Evolutionary conservation across 352 stramenopile genomes (phyloP).

Genomic region (Phytophthora cactorum): DNA sequence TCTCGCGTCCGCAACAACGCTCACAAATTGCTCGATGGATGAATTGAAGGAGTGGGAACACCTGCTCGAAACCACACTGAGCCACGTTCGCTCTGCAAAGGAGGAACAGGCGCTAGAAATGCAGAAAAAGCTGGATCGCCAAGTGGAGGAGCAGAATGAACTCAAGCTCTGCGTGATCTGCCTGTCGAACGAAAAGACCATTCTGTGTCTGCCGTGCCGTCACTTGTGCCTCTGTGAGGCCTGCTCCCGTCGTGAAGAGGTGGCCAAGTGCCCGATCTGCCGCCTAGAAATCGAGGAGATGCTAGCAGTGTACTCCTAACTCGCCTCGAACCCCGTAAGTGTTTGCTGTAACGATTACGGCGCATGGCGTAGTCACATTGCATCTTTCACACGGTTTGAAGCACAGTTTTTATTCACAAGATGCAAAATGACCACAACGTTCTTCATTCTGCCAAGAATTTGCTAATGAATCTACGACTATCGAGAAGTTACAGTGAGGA

Average conservation of each 20-base stretch:
- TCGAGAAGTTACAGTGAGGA: not conserved
- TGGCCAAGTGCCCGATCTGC: slow-evolving; percentile 86
- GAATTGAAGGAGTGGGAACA: slow-evolving; percentile 80
- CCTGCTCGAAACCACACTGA: slow-evolving; percentile 65
- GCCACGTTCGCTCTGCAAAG: slow-evolving; percentile 58
- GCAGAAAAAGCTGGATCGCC: slow-evolving; percentile 77
- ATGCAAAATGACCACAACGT: slow-evolving; percentile 24
- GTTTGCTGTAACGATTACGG: not conserved
- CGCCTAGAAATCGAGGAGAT: slow-evolving; percentile 84
- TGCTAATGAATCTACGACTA: not conserved
- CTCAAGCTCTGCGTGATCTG: slow-evolving; percentile 90
- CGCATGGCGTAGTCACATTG: slow-evolving; percentile 17
- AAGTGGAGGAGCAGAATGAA: slow-evolving; percentile 81
- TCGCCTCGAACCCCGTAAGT: too few species aligned
- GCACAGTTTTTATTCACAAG: not conserved
- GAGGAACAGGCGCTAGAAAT: slow-evolving; percentile 81
- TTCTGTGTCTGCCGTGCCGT: slow-evolving; percentile 83
- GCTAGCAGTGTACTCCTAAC: slow-evolving; percentile 80
- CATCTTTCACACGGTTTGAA: slow-evolving; percentile 10
- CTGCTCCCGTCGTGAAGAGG: slow-evolving; percentile 73
- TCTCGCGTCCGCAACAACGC: slow-evolving; percentile 22
- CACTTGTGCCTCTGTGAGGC: slow-evolving; percentile 83
- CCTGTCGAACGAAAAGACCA: slow-evolving; percentile 82
- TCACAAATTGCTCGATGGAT: slow-evolving; percentile 45
- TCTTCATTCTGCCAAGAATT: not conserved